These are phyloP conservation scores for Trypanosoma cruzi DNA, from an alignment of 208 protist species.

Conservation along the genomic window DNA sequence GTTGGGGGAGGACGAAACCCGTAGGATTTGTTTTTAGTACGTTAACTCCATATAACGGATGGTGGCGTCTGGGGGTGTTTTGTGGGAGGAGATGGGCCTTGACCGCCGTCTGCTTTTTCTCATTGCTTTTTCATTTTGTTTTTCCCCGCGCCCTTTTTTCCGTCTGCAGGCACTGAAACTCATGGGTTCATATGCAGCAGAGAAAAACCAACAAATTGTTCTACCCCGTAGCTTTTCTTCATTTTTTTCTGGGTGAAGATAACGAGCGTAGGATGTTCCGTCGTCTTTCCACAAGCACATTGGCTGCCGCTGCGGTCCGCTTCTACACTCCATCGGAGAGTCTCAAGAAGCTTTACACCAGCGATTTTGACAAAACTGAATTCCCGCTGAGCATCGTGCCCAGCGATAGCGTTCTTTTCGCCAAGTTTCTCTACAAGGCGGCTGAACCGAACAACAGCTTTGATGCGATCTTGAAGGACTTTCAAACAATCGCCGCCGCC, in stretches of 20 bases:
- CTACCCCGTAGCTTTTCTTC: slow-evolving; percentile 17
- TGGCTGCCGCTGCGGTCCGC: slow-evolving; percentile 48
- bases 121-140: slow-evolving; percentile 11
- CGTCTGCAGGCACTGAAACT: neutral
- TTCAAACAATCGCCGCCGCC: slow-evolving; percentile 67
- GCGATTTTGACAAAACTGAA: slow-evolving; percentile 81
- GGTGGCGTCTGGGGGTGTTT: too few species aligned
- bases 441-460: slow-evolving; percentile 65
- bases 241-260: slow-evolving; percentile 5
- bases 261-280: slow-evolving; percentile 65
- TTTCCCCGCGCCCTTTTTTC: slow-evolving; percentile 3
- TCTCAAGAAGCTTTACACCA: slow-evolving; percentile 88
- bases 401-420: slow-evolving; percentile 89
- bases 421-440: slow-evolving; percentile 92
- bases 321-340: slow-evolving; percentile 89
- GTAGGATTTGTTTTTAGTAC: slow-evolving; percentile 9
- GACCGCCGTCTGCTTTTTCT: neutral
- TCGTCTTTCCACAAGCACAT: slow-evolving; percentile 54
- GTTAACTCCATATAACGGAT: neutral
- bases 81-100: neutral
- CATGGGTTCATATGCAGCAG: neutral
- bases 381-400: slow-evolving; percentile 85
- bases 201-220: neutral
- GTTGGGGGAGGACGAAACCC: neutral
- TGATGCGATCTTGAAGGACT: slow-evolving; percentile 79